Percentiles rank a stretch among this genome's conserved stretches.
Conservation (phyloP, 2,329 filamentous ascomycete genomes). For the Stenocarpella maydis region DNA sequence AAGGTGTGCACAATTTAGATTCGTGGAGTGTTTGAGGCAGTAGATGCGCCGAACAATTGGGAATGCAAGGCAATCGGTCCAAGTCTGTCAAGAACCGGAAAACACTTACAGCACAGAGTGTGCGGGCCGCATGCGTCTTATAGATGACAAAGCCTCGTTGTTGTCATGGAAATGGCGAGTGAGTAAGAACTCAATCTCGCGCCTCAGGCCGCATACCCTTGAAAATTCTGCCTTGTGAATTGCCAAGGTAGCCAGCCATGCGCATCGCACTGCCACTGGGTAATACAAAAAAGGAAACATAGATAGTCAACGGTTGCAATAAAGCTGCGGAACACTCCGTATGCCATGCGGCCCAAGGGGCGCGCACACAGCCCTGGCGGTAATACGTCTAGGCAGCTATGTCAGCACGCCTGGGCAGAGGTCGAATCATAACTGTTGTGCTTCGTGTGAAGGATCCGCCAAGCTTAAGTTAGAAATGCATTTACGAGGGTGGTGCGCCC, state of each 20-base stretch:
- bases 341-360: neutral
- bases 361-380: neutral
- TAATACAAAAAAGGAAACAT: neutral
- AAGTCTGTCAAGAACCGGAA: neutral
- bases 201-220: neutral
- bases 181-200: neutral
- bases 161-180: neutral
- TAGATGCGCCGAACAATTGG: neutral
- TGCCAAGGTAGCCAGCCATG: neutral
- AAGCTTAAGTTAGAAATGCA: neutral
- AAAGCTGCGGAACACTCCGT: neutral
- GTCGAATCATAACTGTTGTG: conserved; percentile 13
- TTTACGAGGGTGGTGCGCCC: neutral
- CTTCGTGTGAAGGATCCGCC: conserved; percentile 13
- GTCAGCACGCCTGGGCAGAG: too few relatives aligned
- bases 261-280: neutral
- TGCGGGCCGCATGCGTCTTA: neutral
- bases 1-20: neutral
- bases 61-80: too few relatives aligned
- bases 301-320: too few relatives aligned
- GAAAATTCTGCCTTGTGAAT: neutral
- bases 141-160: neutral
- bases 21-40: too few relatives aligned
- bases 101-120: neutral
- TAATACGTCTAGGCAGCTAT: neutral